A percentile compares a stretch with the other conserved stretches of the same genome.
Evolutionary conservation across 805 yeast species (phyloP).

Genomic region (Candida khao-thaluensis): DNA sequence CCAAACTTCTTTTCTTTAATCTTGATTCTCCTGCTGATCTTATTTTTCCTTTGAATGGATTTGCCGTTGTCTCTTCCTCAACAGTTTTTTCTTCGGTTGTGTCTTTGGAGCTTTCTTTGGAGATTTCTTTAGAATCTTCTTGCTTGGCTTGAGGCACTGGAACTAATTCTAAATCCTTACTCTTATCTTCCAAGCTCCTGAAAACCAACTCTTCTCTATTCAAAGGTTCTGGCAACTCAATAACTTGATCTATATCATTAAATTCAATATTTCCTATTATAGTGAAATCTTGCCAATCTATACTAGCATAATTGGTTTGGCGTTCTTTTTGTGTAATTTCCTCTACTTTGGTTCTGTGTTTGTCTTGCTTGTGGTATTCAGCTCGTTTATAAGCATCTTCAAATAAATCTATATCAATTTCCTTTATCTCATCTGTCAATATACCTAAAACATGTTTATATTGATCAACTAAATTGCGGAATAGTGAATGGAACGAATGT

Average conservation of each 20-base stretch:
- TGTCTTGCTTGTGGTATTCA: constrained; percentile 42
- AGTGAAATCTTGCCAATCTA: constrained; percentile 86
- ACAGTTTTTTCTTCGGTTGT: neutral
- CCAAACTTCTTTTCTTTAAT: constrained; percentile 28
- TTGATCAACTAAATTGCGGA: constrained; percentile 50
- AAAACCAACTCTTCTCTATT: constrained; percentile 57
- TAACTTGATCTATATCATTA: constrained; percentile 56
- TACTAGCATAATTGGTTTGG: constrained; percentile 60
- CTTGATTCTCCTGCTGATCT: constrained; percentile 72
- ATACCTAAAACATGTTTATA: constrained; percentile 38
- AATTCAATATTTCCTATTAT: constrained; percentile 70
- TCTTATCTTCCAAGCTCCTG: constrained; percentile 52
- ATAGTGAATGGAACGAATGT: constrained; percentile 63
- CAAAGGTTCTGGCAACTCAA: constrained; percentile 56
- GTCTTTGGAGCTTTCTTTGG: neutral
- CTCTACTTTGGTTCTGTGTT: constrained; percentile 28
- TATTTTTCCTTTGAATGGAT: constrained; percentile 49
- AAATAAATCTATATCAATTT: constrained; percentile 34
- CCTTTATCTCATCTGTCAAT: constrained; percentile 12
- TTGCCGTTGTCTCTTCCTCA: constrained; percentile 9
- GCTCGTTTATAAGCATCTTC: constrained; percentile 56
- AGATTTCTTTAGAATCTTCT: neutral
- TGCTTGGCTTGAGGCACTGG: neutral
- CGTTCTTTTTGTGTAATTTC: constrained; percentile 35
- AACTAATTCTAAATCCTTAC: neutral